phyloP scores from a whole-genome alignment of 208 protist genomes.

The Angomonas deanei region DNA sequence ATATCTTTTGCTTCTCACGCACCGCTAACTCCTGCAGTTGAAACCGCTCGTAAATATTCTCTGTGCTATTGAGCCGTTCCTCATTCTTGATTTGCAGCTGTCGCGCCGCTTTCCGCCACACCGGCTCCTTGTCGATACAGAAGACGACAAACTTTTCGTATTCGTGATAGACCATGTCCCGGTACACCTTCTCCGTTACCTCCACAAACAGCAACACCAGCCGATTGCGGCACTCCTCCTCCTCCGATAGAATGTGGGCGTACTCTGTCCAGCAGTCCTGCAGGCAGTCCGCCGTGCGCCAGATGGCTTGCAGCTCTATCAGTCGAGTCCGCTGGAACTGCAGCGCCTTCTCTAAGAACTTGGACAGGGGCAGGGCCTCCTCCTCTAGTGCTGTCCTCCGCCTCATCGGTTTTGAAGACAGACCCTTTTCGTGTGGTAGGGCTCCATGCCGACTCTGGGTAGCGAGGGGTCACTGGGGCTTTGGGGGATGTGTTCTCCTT shows the following conservation, averaged over 20 bases:
- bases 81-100: slow-evolving; percentile 22
- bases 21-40: slow-evolving; percentile 21
- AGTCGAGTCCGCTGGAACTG: slow-evolving; percentile 16
- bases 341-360: slow-evolving; percentile 15
- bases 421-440: background rate
- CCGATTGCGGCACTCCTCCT: slow-evolving; percentile 23
- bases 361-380: background rate
- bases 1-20: slow-evolving; percentile 23
- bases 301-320: slow-evolving; percentile 2
- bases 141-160: slow-evolving; percentile 43
- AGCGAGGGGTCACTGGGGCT: background rate
- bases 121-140: slow-evolving; percentile 28
- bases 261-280: slow-evolving; percentile 13
- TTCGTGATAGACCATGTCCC: slow-evolving; percentile 13
- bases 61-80: slow-evolving; percentile 37
- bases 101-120: slow-evolving; percentile 34
- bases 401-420: background rate
- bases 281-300: slow-evolving; percentile 19
- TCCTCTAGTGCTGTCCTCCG: background rate
- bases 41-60: slow-evolving; percentile 44
- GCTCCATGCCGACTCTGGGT: background rate
- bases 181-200: slow-evolving; percentile 18
- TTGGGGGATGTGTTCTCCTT: background rate
- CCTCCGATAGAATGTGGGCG: slow-evolving; percentile 13
- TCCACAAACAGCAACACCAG: slow-evolving; percentile 18